Conservation (phyloP, 495 filamentous ascomycete species). For the Aspergillus haitiensis region DNA sequence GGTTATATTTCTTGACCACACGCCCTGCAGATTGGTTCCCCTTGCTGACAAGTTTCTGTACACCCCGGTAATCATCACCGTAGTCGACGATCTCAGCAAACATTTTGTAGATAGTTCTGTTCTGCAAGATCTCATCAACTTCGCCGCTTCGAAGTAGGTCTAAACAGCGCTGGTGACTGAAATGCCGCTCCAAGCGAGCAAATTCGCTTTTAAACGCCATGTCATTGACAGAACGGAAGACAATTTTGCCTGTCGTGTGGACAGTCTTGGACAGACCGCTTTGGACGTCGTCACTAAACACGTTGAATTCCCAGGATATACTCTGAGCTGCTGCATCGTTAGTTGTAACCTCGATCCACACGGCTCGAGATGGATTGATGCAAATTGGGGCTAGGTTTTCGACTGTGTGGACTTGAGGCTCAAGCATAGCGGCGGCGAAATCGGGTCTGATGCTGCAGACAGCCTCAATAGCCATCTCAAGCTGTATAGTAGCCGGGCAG, state of each 20-base stretch:
- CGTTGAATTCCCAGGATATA: neutral
- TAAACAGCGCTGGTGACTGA: neutral
- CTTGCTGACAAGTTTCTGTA: neutral
- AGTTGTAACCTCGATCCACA: neutral
- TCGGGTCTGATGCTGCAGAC: conserved; percentile 38
- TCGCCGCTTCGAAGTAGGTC: neutral
- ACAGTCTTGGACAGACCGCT: neutral
- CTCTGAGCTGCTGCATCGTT: neutral
- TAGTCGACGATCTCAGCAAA: neutral
- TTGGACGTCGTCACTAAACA: neutral
- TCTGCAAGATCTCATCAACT: neutral
- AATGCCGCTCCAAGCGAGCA: neutral
- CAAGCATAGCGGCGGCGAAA: conserved; percentile 18
- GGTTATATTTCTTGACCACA: neutral
- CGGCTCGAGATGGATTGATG: neutral
- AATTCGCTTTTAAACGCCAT: neutral
- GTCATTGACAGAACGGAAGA: neutral
- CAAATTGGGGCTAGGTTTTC: neutral
- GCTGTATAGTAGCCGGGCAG: conserved; percentile 44
- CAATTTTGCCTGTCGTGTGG: neutral
- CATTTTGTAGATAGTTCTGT: neutral
- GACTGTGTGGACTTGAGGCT: conserved; percentile 23
- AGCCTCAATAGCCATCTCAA: conserved; percentile 49
- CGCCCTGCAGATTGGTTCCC: neutral
- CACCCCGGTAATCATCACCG: neutral